Percentiles rank a stretch among this genome's conserved stretches.
phyloP scores from a whole-genome alignment of 2,329 filamentous ascomycete genomes.

The Fusarium tricinctum region DNA sequence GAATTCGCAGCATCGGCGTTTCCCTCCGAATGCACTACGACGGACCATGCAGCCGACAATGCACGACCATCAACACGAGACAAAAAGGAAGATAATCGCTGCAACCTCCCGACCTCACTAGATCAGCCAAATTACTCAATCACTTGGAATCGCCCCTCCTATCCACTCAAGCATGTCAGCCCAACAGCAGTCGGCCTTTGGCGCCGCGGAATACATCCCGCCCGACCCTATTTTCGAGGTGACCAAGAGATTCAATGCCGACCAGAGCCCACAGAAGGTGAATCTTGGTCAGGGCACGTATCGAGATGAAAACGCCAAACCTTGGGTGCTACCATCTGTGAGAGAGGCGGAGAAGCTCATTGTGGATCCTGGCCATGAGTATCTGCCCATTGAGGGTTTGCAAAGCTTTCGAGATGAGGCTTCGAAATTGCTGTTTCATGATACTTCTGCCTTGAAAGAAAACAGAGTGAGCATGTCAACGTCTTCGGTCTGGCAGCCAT shows the following conservation, averaged over 20 bases:
- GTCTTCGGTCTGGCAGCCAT: rapidly evolving
- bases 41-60: rapidly evolving
- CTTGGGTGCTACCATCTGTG: constrained; percentile 58
- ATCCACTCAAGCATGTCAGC: background rate
- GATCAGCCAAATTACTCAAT: background rate
- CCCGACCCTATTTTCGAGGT: constrained; percentile 55
- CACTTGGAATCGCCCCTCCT: no score
- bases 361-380: constrained; percentile 53
- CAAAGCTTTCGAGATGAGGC: constrained; percentile 52
- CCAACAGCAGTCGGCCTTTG: constrained; percentile 37
- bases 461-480: constrained; percentile 42
- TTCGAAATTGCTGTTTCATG: constrained; percentile 52
- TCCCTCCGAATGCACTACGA: background rate
- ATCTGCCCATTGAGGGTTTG: constrained; percentile 55
- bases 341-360: constrained; percentile 43
- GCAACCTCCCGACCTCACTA: background rate
- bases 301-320: constrained; percentile 55
- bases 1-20: background rate
- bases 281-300: constrained; percentile 58
- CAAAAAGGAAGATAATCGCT: background rate
- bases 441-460: constrained; percentile 46
- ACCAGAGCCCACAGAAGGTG: constrained; percentile 53
- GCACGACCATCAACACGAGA: background rate
- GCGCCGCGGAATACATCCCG: constrained; percentile 45
- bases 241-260: constrained; percentile 52